Percentiles rank a stretch among this genome's conserved stretches.
phyloP scores from a whole-genome alignment of 441 rosid genomes.

The Pelargonium myrrhifolium region DNA sequence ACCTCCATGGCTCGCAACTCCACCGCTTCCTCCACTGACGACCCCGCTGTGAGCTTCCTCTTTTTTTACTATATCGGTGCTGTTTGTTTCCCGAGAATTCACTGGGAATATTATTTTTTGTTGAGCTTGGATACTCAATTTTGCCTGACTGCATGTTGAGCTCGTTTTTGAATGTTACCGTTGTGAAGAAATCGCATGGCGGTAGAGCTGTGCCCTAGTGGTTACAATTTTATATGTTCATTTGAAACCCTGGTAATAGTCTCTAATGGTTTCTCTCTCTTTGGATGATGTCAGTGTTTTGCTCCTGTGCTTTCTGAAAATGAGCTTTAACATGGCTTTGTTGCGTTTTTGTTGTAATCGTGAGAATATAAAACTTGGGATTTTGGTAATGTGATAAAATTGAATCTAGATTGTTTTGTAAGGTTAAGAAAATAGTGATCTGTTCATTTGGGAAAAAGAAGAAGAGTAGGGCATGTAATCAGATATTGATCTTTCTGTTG shows the following conservation, averaged over 20 bases:
- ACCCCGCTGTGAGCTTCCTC: constrained; percentile 37
- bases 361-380: background rate
- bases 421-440: background rate
- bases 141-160: constrained; percentile 1
- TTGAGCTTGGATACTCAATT: background rate
- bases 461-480: background rate
- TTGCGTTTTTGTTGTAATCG: background rate
- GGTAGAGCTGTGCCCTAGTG: constrained; percentile 6
- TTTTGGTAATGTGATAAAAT: background rate
- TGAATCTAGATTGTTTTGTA: background rate
- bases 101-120: background rate
- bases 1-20: constrained; percentile 53
- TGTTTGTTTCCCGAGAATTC: constrained; percentile 2
- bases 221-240: background rate
- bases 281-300: background rate
- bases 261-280: background rate
- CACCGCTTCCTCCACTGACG: constrained; percentile 39
- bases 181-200: constrained; percentile 1
- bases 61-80: background rate
- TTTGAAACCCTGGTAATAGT: background rate
- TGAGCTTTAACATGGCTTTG: background rate
- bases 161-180: background rate
- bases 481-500: background rate
- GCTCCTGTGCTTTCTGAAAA: background rate
- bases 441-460: background rate